phyloP scores from a whole-genome alignment of 495 filamentous ascomycete genomes.

The Aspergillus conjunctus region DNA sequence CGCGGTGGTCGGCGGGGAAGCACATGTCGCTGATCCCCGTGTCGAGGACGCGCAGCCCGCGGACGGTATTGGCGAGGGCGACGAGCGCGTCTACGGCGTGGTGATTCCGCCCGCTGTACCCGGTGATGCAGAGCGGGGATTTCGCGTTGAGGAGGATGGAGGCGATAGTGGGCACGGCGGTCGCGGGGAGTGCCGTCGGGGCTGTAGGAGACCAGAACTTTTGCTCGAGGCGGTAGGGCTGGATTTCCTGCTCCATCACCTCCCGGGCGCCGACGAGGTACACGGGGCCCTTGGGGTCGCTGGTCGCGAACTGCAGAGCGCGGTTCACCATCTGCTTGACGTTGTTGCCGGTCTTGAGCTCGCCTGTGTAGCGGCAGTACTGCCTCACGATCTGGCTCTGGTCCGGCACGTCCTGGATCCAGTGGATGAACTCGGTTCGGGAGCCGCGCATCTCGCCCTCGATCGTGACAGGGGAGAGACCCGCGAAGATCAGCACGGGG shows the following conservation, averaged over 20 bases:
- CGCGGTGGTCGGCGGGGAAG: slow-evolving; percentile 74
- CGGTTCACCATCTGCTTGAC: slow-evolving; percentile 91
- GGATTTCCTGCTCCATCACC: slow-evolving; percentile 82
- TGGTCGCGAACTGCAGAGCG: slow-evolving; percentile 77
- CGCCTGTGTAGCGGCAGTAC: slow-evolving; percentile 84
- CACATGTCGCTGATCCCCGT: slow-evolving; percentile 88
- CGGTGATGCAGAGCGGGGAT: slow-evolving; percentile 73
- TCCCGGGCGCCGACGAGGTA: slow-evolving; percentile 82
- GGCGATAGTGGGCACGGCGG: slow-evolving; percentile 64
- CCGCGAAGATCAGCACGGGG: slow-evolving; percentile 85
- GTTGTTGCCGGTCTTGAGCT: slow-evolving; percentile 85
- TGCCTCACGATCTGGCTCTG: slow-evolving; percentile 84
- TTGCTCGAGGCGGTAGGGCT: slow-evolving; percentile 65
- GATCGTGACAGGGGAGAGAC: slow-evolving; percentile 78
- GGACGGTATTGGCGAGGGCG: slow-evolving; percentile 71
- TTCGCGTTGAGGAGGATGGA: slow-evolving; percentile 67
- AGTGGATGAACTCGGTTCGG: slow-evolving; percentile 90
- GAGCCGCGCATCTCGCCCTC: slow-evolving; percentile 84
- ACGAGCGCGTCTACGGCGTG: slow-evolving; percentile 65
- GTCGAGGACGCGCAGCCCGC: slow-evolving; percentile 78
- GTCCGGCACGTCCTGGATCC: slow-evolving; percentile 91
- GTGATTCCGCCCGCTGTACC: slow-evolving; percentile 75
- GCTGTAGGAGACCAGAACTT: slow-evolving; percentile 71
- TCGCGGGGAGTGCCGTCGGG: slow-evolving; percentile 66
- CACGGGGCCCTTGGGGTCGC: slow-evolving; percentile 77